These are phyloP conservation scores for Ceratocystis huliohia DNA, from an alignment of 2,329 filamentous ascomycete genomes.

Conservation along the genomic window DNA sequence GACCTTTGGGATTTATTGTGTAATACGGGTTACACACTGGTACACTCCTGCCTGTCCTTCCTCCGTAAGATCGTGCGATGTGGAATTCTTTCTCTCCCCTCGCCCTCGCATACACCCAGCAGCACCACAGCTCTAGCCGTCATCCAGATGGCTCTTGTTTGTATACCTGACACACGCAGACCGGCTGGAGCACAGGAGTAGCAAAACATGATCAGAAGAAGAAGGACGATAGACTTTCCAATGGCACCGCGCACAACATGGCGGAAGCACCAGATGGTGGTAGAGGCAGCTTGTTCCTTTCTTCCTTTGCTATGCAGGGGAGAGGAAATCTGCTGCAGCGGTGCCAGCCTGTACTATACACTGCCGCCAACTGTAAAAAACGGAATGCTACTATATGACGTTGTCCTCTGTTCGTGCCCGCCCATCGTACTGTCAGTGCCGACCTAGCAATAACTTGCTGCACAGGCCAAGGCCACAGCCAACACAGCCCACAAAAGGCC, in stretches of 20 bases:
- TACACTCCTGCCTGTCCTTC: too few species aligned
- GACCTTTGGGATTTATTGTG: too few species aligned
- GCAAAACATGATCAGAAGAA: not conserved
- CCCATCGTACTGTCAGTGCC: not conserved
- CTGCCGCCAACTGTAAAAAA: not conserved
- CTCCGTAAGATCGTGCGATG: too few species aligned
- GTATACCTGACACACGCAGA: slow-evolving; percentile 5
- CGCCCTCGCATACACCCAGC: not conserved
- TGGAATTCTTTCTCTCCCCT: not conserved
- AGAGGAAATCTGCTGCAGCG: not conserved
- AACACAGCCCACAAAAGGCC: slow-evolving; percentile 3
- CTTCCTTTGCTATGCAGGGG: slow-evolving; percentile 4
- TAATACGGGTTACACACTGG: too few species aligned
- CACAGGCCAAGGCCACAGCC: slow-evolving; percentile 1
- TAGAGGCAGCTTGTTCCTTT: slow-evolving; percentile 7
- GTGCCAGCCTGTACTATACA: too few species aligned
- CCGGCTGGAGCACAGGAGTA: not conserved
- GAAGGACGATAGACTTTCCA: not conserved
- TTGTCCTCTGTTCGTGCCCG: not conserved
- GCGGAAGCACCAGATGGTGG: not conserved
- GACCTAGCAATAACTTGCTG: not conserved
- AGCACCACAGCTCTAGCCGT: not conserved
- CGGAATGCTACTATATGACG: slow-evolving; percentile 6
- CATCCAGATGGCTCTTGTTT: not conserved
- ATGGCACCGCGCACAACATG: not conserved